Percentiles rank a stretch among this genome's conserved stretches.
These are phyloP conservation scores for Vitis rotundifolia DNA, from an alignment of 164 flowering plant genomes.

Conservation along the genomic window DNA sequence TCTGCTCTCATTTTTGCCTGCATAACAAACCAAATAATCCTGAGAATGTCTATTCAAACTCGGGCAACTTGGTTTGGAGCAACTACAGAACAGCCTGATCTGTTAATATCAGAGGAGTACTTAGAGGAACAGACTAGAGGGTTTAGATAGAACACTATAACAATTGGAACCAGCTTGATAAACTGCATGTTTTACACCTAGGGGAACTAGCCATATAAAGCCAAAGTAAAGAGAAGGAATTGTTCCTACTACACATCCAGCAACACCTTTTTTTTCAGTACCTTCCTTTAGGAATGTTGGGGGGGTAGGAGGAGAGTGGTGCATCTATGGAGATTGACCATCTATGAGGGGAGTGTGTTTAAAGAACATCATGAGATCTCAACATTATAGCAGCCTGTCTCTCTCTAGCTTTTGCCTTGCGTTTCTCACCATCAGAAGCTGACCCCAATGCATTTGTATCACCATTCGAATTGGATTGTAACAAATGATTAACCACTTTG, in stretches of 20 bases:
- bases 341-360: background rate
- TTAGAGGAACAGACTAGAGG: no score
- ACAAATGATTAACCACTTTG: constrained; percentile 51
- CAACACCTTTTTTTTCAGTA: no score
- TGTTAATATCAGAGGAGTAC: no score
- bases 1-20: constrained; percentile 94
- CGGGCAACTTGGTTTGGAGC: background rate
- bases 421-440: constrained; percentile 59
- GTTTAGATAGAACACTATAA: no score
- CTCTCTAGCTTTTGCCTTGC: constrained; percentile 80
- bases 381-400: constrained; percentile 95
- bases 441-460: constrained; percentile 22
- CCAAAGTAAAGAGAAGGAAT: no score
- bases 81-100: background rate
- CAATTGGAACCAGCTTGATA: no score
- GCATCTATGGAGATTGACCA: no score
- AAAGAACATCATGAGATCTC: constrained; percentile 19
- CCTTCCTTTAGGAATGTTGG: no score
- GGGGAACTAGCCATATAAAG: no score
- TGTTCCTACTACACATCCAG: no score
- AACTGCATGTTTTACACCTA: no score
- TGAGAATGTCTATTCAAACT: background rate
- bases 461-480: constrained; percentile 23
- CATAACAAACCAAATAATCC: constrained; percentile 16
- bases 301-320: no score